Evolutionary conservation across 345 rosid species (phyloP), one percentile per base, ranked within the genome.

Genomic region (Eucalyptus marginata): DNA sequence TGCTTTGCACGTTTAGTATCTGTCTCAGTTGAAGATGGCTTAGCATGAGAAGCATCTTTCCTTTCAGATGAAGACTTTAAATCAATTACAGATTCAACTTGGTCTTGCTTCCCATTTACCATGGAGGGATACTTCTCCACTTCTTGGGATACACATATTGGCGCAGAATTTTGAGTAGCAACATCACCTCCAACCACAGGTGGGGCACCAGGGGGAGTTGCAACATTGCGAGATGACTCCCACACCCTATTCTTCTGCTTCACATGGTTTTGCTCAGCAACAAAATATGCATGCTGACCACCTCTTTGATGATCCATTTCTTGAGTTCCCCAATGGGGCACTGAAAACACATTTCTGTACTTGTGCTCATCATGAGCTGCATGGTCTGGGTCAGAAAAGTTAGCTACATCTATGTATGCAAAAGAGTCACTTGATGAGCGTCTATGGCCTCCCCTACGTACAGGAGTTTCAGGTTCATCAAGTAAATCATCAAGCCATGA

Each of bases 1-100:
- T 97, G 99, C 94, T 97, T 96, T 89, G 98, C 95, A 59, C 96
- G 97, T 92, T 94, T 96, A 44, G 95, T 92, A 89, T 96, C 99
- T 58, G 94, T 92, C 36, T 94, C 97, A 88, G 94, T 91, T 33
- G 91, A 87, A 87, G 90, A 92, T 81, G 94, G 86, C 90, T 93
- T 92, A 10, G 91, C 88, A 86, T 89, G 92, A 87, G 95, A 87
- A 49, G 86, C 87, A 84, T 96, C 98, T 89, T 91, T 96, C 89
- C 91, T 95, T 87, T 95, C 99, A 33, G 94, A 89, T 80, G 94
- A 88, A 87, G 88, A 76, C 94, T 93, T 93, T 87, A 93, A 54
- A 89, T 90, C 89, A 87, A 90, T 46, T 4, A 58, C 46, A 80
- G 36, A 87, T 76, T 90, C 91, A 71, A 52, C 92, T 47, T 8